Conservation (phyloP, 169 alveolate genomes). For the Babesia caballi region DNA sequence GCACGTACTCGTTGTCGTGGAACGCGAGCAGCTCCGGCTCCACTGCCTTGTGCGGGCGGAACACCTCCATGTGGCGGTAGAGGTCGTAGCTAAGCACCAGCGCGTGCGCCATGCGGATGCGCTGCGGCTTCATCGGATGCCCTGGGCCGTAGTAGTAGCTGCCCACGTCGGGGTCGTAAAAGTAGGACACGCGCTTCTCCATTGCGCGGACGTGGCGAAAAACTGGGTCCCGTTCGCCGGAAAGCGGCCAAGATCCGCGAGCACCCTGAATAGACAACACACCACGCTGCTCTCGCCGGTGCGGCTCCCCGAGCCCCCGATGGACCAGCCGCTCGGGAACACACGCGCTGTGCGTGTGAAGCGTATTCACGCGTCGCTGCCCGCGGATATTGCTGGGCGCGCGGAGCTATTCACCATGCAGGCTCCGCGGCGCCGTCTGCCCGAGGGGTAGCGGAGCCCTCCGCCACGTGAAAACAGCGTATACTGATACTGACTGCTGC, state of each 20-base stretch:
- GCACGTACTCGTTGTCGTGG: conserved; percentile 94
- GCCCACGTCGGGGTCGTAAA: conserved; percentile 93
- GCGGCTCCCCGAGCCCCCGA: too few species aligned
- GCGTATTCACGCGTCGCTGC: not conserved
- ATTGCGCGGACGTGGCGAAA: too few species aligned
- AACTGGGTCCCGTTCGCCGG: too few species aligned
- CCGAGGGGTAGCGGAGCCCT: not conserved
- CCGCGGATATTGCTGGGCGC: not conserved
- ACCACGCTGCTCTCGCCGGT: too few species aligned
- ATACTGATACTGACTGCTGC: not conserved
- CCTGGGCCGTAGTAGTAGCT: conserved; percentile 98
- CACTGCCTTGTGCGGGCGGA: conserved; percentile 94
- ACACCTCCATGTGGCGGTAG: conserved; percentile 94
- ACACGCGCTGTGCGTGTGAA: too few species aligned
- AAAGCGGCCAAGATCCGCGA: too few species aligned
- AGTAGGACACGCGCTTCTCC: conserved; percentile 85
- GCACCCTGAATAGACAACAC: too few species aligned
- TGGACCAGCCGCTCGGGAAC: too few species aligned
- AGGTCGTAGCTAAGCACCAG: conserved; percentile 93
- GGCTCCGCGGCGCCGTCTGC: not conserved
- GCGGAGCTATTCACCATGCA: not conserved
- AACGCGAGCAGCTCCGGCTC: conserved; percentile 92
- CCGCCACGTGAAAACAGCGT: not conserved
- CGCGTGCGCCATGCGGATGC: conserved; percentile 98
- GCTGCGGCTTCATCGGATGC: conserved; percentile 99